phyloP scores from a whole-genome alignment of 2,329 filamentous ascomycete species.

The Verticillium nonalfalfae region DNA sequence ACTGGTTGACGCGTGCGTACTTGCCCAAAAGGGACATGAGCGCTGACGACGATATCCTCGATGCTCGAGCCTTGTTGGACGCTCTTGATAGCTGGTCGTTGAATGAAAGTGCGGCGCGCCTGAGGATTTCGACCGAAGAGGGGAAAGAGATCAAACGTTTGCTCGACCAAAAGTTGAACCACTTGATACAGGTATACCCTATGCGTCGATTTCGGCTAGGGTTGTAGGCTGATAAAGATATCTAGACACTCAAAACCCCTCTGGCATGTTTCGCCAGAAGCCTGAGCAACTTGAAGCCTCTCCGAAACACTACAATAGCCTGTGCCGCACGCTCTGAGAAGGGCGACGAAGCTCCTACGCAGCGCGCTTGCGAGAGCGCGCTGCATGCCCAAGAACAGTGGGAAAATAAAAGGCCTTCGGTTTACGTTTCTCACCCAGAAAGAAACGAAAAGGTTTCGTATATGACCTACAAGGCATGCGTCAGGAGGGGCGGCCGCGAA shows the following conservation, averaged over 20 bases:
- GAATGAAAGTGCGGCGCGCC: neutral
- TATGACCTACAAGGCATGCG: slow-evolving; percentile 6
- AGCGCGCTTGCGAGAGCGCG: neutral
- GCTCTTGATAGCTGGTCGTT: slow-evolving; percentile 5
- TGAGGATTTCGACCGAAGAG: neutral
- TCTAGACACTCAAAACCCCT: neutral
- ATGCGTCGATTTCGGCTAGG: neutral
- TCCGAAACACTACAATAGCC: neutral
- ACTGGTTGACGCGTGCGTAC: slow-evolving; percentile 6
- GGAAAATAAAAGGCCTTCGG: neutral
- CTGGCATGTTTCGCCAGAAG: too few relatives aligned
- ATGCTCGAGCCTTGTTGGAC: slow-evolving; percentile 7
- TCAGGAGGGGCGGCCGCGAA: neutral
- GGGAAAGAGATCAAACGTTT: neutral
- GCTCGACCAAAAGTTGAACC: neutral
- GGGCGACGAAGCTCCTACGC: neutral
- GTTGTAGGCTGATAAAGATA: neutral
- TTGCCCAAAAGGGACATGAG: slow-evolving; percentile 6
- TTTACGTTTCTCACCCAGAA: neutral
- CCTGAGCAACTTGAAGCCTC: neutral
- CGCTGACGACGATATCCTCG: slow-evolving; percentile 3
- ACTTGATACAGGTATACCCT: neutral
- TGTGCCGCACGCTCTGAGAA: neutral
- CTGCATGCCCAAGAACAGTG: neutral
- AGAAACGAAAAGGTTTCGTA: neutral